These are phyloP conservation scores for Micractinium sp. DNA, from an alignment of 139 green algal genomes.

Conservation along the genomic window DNA sequence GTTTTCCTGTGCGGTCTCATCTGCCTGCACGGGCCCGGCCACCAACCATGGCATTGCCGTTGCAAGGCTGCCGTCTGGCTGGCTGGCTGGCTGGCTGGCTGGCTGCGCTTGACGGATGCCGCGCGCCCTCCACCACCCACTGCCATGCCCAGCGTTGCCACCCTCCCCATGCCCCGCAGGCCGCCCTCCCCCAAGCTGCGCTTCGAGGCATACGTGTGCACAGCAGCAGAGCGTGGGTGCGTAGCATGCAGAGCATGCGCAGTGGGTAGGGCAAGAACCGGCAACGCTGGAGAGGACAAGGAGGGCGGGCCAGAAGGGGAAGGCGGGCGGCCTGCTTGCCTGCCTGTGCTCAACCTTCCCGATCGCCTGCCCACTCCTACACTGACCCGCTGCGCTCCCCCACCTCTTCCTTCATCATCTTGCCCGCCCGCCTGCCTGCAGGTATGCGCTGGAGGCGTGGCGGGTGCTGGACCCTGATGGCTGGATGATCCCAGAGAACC, in stretches of 20 bases:
- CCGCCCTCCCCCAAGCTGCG: constrained; percentile 47
- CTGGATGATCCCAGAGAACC: constrained; percentile 67
- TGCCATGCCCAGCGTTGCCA: constrained; percentile 18
- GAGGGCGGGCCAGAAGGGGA: neutral
- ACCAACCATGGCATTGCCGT: neutral
- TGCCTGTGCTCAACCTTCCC: neutral
- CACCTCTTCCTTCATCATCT: neutral
- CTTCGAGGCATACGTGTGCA: constrained; percentile 89
- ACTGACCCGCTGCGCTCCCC: neutral
- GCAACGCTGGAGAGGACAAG: neutral
- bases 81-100: neutral
- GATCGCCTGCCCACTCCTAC: neutral
- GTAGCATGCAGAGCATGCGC: too few relatives aligned
- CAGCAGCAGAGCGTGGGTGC: constrained; percentile 72
- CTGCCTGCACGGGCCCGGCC: neutral
- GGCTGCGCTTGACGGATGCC: neutral
- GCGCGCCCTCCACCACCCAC: neutral
- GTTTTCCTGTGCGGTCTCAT: neutral
- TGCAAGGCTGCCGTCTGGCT: neutral
- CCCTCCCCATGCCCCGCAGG: constrained; percentile 45
- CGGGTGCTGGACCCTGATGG: constrained; percentile 75
- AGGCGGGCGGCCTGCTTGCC: neutral
- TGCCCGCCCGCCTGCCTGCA: neutral
- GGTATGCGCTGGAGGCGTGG: constrained; percentile 89
- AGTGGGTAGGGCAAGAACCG: too few relatives aligned